Base-by-base conservation (phyloP, 139 green algal genomes). In the Chlorella sp. region DNA sequence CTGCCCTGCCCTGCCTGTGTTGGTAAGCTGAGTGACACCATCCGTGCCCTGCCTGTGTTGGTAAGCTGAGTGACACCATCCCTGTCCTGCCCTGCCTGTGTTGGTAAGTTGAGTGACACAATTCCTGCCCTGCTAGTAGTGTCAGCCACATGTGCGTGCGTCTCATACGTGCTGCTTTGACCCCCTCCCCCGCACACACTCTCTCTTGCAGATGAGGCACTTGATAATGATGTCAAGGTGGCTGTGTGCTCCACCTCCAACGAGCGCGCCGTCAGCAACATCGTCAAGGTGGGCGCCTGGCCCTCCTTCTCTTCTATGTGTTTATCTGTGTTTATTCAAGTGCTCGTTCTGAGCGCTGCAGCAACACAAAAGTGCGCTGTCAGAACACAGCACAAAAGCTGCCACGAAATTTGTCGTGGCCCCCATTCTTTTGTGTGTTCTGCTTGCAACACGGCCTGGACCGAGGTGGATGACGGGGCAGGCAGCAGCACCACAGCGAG, bases 211-310 rank as follows among this genome's bases (percentile, higher is more conserved):
- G 94, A 93, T 53, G 97, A 99, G 91, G 97, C 97, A 5, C 94
- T 97, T 3, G 91, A 91, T 32, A 92, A 89, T 14, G 97, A 95
- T 36, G 94, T 99, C 22, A 95, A 95, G n/a, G 95, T 99, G 42
- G 98, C 98, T 0, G 97, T 99, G 48, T 99, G 98, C 97, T 97
- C 92, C 91, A 99, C 98, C 34, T 99, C 96, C 73, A 99, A 99
- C 88, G 98, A 99, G 94, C 94, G 96, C 7, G 98, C 98, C 16
- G 98, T 99, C 36, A 93, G 86, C 37, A 98, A 95, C 40, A 99
- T 99, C 36, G 97, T 99, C 81, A 85, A 93, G 9, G 97, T 99
- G 28, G 94, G 99, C 92, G 98, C 30, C 95, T 95, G n/a, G 11
- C 4, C 73, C 32, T 42, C 16, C 75, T 36, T 30, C 15, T 11